Evolutionary conservation across 2,329 filamentous ascomycete species (phyloP), one percentile per base, ranked within the genome.

Genomic region (Metarhizium rileyi): DNA sequence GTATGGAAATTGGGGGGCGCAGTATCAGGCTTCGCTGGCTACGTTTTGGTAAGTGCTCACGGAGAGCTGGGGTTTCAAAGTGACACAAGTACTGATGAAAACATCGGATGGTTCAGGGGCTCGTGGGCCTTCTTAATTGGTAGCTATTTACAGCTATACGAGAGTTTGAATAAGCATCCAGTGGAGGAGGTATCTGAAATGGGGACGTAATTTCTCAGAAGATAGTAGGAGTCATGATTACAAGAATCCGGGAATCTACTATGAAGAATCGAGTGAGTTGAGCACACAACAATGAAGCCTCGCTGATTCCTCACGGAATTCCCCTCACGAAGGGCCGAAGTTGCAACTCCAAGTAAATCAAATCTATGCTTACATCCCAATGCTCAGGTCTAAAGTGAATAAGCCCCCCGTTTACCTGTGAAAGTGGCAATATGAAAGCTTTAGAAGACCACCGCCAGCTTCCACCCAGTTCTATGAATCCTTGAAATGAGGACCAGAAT

Each of bases 81-180:
- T 14, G 4, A 2, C 9, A 1, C 9, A 16, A 38, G 10, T 20
- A n/a, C n/a, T 38, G 18, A 16, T 38, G 16, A 6, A 30, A 30
- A n/a, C 74, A n/a, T n/a, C n/a, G n/a, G n/a, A n/a, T n/a, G n/a
- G n/a, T n/a, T n/a, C 51, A 66, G 73, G 58, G 73, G 72, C 4
- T 72, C 66, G 3, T 76, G 72, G 72, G 71, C 72, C 26, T 76
- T 75, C 53, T 57, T 76, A 25, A 59, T 63, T 25, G 54, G 54
- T 14, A 56, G 54, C 35, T 49, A 53, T 30, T 20, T 56, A 41
- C 54, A 56, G 42, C 50, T 54, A 6, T 56, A 53, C 20, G 54
- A 56, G 42, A 55, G 53, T 38, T 20, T 56, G 48, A 55, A 44
- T 30, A 56, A 56, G 49, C 49, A 53, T 48, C 51, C 51, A 16